A percentile compares a stretch with the other conserved stretches of the same genome.
phyloP scores from a whole-genome alignment of 768 basidiomycete genomes.

The Tylopilus felleus region DNA sequence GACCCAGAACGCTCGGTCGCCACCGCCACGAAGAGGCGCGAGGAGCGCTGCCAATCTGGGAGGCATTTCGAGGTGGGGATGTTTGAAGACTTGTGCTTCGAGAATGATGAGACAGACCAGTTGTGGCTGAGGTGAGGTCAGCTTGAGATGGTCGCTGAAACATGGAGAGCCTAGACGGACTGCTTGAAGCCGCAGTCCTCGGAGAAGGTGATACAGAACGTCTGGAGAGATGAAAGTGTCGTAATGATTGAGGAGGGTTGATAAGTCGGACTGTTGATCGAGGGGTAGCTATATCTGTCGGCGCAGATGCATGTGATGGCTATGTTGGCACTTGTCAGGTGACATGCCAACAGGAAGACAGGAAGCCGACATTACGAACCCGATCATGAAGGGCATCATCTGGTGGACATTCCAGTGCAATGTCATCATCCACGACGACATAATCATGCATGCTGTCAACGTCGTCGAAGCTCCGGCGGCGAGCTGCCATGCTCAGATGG shows the following conservation, averaged over 20 bases:
- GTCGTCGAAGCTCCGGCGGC: conserved; percentile 32
- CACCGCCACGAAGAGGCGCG: conserved; percentile 40
- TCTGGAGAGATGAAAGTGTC: conserved; percentile 43
- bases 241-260: conserved; percentile 38
- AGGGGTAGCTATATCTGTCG: conserved; percentile 26
- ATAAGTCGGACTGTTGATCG: conserved; percentile 36
- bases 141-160: conserved; percentile 35
- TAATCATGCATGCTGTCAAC: conserved; percentile 37
- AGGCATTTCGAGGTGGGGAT: conserved; percentile 26
- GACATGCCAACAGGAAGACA: conserved; percentile 15
- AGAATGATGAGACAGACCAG: conserved; percentile 37
- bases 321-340: conserved; percentile 19
- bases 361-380: conserved; percentile 27
- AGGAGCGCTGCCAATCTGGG: conserved; percentile 5
- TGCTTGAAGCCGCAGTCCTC: conserved; percentile 32
- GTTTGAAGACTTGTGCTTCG: conserved; percentile 51
- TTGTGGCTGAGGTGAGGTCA: conserved; percentile 28
- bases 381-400: conserved; percentile 12
- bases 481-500: conserved; percentile 29
- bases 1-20: conserved; percentile 64
- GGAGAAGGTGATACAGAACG: conserved; percentile 39
- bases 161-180: conserved; percentile 42
- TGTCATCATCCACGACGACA: conserved; percentile 38
- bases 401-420: conserved; percentile 25
- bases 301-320: conserved; percentile 21